Conservation (phyloP, 2,329 filamentous ascomycete genomes). For the Aspergillus niger region DNA sequence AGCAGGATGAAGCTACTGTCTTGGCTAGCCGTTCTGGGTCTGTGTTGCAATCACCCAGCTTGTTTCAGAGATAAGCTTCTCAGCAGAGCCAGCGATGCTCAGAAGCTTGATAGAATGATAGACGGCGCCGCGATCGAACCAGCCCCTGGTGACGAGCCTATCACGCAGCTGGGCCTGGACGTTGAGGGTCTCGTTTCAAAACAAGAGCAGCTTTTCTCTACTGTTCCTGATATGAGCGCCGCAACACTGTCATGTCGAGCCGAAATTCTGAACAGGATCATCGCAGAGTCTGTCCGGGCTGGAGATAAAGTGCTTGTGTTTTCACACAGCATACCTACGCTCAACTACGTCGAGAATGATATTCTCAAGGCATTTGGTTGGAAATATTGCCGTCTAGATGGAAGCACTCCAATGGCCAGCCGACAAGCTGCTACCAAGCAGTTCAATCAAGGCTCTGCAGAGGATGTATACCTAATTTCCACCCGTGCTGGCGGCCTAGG, state of each 20-base stretch:
- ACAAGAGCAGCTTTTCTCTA: conserved; percentile 33
- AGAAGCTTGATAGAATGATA: conserved; percentile 16
- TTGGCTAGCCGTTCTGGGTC: conserved; percentile 56
- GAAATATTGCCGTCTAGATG: conserved; percentile 66
- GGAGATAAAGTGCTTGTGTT: conserved; percentile 81
- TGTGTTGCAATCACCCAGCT: conserved; percentile 62
- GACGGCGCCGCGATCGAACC: conserved; percentile 18
- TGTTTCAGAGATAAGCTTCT: conserved; percentile 55
- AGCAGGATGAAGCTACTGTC: conserved; percentile 52
- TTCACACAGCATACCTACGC: conserved; percentile 68
- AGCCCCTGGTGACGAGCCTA: conserved; percentile 28
- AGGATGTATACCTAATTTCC: conserved; percentile 73
- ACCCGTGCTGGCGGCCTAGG: conserved; percentile 80
- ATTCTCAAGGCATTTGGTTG: conserved; percentile 56
- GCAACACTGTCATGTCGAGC: conserved; percentile 68
- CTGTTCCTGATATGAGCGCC: conserved; percentile 41
- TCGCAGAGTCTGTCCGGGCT: conserved; percentile 62
- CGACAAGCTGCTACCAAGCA: conserved; percentile 66
- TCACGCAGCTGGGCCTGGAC: conserved; percentile 43
- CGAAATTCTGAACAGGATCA: conserved; percentile 65
- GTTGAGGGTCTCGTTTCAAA: conserved; percentile 35
- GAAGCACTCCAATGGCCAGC: conserved; percentile 56
- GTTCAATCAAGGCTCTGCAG: conserved; percentile 64
- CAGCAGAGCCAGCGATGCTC: conserved; percentile 34
- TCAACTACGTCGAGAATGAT: conserved; percentile 65